phyloP scores from a whole-genome alignment of 331 rosid species.

The Stylosanthes scabra region DNA sequence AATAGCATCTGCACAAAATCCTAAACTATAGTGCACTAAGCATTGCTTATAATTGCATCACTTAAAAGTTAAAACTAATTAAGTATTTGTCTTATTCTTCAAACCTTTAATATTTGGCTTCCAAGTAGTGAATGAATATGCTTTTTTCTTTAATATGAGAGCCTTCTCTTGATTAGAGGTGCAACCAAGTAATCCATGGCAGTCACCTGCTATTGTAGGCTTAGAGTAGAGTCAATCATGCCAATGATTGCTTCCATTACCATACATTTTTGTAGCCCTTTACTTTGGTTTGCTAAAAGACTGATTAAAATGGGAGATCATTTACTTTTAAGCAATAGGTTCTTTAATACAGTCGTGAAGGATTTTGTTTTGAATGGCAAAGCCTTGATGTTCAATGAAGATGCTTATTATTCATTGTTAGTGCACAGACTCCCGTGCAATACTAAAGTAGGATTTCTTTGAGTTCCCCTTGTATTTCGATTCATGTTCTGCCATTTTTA shows the following conservation, averaged over 20 bases:
- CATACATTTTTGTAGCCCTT: not conserved
- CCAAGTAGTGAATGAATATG: too few species aligned
- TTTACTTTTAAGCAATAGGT: slow-evolving; percentile 6
- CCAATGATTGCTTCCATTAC: not conserved
- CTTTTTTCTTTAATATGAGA: too few species aligned
- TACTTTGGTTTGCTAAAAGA: slow-evolving; percentile 7
- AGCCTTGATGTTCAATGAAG: not conserved
- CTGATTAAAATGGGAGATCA: not conserved
- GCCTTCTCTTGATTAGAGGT: too few species aligned
- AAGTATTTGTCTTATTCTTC: too few species aligned
- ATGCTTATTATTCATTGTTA: not conserved
- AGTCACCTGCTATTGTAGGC: not conserved
- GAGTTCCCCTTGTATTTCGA: not conserved
- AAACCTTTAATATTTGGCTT: too few species aligned
- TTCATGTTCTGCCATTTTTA: slow-evolving; percentile 10
- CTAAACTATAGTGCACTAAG: too few species aligned
- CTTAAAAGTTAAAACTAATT: too few species aligned
- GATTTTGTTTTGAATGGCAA: not conserved
- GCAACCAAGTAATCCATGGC: too few species aligned
- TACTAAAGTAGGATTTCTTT: slow-evolving; percentile 9
- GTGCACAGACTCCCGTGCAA: not conserved
- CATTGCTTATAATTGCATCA: too few species aligned
- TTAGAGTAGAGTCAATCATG: slow-evolving; percentile 1
- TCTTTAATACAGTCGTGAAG: not conserved
- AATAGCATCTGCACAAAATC: not conserved